phyloP scores from a whole-genome alignment of 139 green algal species.

The Closterium sp. region DNA sequence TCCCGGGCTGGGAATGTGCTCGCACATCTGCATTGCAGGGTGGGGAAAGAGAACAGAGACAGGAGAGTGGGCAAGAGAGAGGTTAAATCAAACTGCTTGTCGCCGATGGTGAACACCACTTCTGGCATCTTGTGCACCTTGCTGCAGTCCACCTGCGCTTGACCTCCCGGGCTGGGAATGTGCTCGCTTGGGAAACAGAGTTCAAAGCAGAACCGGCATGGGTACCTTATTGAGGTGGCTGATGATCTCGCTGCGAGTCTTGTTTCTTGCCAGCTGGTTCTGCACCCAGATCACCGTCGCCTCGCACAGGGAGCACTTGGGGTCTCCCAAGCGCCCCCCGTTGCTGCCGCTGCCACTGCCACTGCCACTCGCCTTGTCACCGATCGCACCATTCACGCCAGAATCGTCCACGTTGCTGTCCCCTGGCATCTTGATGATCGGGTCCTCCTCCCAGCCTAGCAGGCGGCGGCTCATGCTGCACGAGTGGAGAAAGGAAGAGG shows the following conservation, averaged over 20 bases:
- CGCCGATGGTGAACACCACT: slow-evolving; percentile 78
- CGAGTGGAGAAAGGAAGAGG: neutral
- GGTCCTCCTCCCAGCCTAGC: neutral
- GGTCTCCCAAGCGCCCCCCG: slow-evolving; percentile 21
- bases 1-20: slow-evolving; percentile 11
- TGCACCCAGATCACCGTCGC: slow-evolving; percentile 43
- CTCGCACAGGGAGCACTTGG: slow-evolving; percentile 52
- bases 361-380: neutral
- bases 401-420: too few relatives aligned
- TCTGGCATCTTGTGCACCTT: slow-evolving; percentile 71
- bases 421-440: neutral
- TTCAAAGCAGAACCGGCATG: neutral
- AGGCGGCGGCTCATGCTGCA: slow-evolving; percentile 14
- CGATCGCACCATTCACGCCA: neutral
- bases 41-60: neutral
- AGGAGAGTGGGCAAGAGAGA: slow-evolving; percentile 45
- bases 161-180: slow-evolving; percentile 14
- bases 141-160: slow-evolving; percentile 79
- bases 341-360: neutral
- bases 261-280: slow-evolving; percentile 52
- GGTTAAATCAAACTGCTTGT: slow-evolving; percentile 71
- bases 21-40: slow-evolving; percentile 30
- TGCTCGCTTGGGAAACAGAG: slow-evolving; percentile 25
- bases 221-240: slow-evolving; percentile 35
- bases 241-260: slow-evolving; percentile 47